Base-by-base conservation (phyloP, 73 alveolate genomes). In the Paramecium bursaria region DNA sequence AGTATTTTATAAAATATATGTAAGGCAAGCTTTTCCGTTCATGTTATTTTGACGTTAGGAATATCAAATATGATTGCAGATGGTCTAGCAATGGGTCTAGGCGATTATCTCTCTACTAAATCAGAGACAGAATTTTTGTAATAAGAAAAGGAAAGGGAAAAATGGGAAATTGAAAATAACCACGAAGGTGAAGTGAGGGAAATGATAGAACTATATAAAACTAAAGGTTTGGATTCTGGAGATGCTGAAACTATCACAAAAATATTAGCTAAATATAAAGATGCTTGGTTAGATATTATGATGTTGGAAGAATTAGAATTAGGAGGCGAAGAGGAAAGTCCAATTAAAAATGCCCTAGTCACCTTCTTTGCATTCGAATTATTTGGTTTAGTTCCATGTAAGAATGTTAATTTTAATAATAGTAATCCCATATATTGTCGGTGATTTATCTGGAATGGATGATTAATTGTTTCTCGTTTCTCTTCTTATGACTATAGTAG, bases 121-220 rank as follows among this genome's bases (percentile, higher is more conserved):
- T 52, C 85, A 39, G 89, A 79, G 54, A n/a, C 35, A 23, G 46
- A 76, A 17, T 76, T 76, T 51, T 21, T 30, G 21, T 21, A 48
- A 30, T 30, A 60, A 19, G 80, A 60, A 33, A 60, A 48, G 46
- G 27, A 26, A 1, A 30, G 89, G 13, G 85, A 79, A 54, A 51
- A 79, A 46, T 79, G 89, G 89, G 89, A 79, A 27, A 74, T 79
- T 5, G 89, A 79, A 29, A 79, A 79, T 11, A 79, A 79, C 39
- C 50, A 50, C 30, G 89, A 79, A 25, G 89, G 76, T 53, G 89
- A 79, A 50, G 54, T 39, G 48, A 50, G 10, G 14, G 89, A 54
- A 25, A 79, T 54, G 89, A 39, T 79, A 17, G 85, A 39, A 21
- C 19, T 39, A 7, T 73, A 73, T 4, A 33, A 73, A 44, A 19